Conservation (phyloP, 257 asterid genomes). For the Gentiana straminea region DNA sequence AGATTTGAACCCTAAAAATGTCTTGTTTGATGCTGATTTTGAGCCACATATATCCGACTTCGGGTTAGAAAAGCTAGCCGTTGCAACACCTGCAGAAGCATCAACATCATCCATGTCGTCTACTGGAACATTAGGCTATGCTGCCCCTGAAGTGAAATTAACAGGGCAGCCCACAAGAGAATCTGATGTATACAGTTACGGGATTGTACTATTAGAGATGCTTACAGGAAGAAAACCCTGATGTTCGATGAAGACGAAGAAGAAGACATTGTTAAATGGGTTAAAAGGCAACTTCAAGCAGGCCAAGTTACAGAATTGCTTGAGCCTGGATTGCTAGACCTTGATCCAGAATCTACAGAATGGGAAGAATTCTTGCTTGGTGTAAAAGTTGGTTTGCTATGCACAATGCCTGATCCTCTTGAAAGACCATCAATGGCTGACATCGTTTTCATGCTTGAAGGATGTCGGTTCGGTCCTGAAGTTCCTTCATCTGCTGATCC, state of each 20-base stretch:
- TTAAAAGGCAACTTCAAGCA: constrained; percentile 61
- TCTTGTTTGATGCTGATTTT: constrained; percentile 83
- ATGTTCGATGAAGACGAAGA: constrained; percentile 84
- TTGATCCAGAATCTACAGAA: constrained; percentile 73
- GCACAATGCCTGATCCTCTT: constrained; percentile 64
- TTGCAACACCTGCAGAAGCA: constrained; percentile 38
- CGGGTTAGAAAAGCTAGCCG: constrained; percentile 53
- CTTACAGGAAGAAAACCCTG: constrained; percentile 59
- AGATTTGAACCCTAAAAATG: constrained; percentile 67
- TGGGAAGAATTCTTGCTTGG: constrained; percentile 81
- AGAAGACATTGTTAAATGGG: constrained; percentile 87
- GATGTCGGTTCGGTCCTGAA: constrained; percentile 60
- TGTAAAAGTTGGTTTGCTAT: constrained; percentile 61
- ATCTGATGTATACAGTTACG: constrained; percentile 64
- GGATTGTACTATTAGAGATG: constrained; percentile 62
- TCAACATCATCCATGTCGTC: constrained; percentile 42
- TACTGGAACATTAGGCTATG: constrained; percentile 60
- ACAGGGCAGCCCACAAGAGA: constrained; percentile 52
- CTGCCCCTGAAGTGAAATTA: constrained; percentile 48
- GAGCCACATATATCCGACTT: constrained; percentile 80
- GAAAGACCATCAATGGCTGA: constrained; percentile 69
- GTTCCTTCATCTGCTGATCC: constrained; percentile 71
- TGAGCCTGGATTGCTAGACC: constrained; percentile 69
- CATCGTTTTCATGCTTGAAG: constrained; percentile 74
- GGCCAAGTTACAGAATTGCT: constrained; percentile 61